Base-by-base conservation (phyloP, 192 early-diverging fungal genomes). In the Coemansia sp. region DNA sequence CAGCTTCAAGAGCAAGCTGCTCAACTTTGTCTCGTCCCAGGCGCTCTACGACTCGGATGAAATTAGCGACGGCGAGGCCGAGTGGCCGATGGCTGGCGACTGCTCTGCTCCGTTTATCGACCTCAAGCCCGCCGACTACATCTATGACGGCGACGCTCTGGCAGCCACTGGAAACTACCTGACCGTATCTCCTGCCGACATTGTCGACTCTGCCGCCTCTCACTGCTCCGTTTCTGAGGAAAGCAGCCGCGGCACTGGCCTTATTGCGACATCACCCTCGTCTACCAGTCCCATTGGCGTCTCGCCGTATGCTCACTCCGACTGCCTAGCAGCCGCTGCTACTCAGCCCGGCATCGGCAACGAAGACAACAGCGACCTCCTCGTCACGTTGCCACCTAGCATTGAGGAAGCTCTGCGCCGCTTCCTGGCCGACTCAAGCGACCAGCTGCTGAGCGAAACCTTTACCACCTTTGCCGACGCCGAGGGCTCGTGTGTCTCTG, bases 1-100 rank as follows among this genome's bases (percentile, higher is more conserved):
- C 72, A 80, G 68, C 77, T 80, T 80, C 68, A 80, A 80, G 72
- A 67, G 68, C 57, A 80, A 80, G 62, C 77, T 80, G 19, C 60
- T 75, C 58, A 75, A 74, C 53, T 22, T 68, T 4, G 63, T 75
- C 15, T 68, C 68, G 32, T 40, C 63, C 19, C 72, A 70, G 37
- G 29, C 70, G 12, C 59, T 68, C 52, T 74, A 74, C 65, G 77
- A 74, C 46, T 62, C 72, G 5, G 64, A 63, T 4, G 62, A 70
- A 19, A 70, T 32, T 46, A 74, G 72, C 68, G 77, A 80, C 26
- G 61, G 56, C 24, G 77, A 74, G 50, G 15, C 61, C 40, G 77
- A 74, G 56, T 74, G 72, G 72, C 64, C 65, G 2, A 42, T 74
- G 48, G 68, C 44, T 22, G 29, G 57, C 53, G 60, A 64, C 34